Conservation (phyloP, 305 asterid genomes). For the Rubia peregrina region DNA sequence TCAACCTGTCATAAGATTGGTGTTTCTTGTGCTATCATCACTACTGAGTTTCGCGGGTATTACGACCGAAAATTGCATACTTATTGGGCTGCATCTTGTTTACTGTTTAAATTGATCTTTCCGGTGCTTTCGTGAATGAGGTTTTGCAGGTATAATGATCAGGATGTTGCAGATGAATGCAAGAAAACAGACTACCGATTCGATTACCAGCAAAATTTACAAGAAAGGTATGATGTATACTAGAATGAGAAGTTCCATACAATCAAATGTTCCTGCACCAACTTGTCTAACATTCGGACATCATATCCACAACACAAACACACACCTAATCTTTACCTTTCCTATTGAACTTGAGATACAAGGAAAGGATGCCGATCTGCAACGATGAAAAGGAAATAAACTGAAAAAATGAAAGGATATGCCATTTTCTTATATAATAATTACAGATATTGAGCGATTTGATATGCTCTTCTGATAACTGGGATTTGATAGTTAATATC, state of each 20-base stretch:
- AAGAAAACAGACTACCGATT: neutral
- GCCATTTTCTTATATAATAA: neutral
- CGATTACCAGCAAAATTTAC: neutral
- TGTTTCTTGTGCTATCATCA: neutral
- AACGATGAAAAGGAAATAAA: neutral
- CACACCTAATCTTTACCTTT: constrained; percentile 7
- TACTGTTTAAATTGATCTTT: neutral
- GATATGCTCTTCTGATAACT: neutral
- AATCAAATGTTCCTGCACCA: constrained; percentile 10
- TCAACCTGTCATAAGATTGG: neutral
- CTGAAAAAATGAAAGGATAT: neutral
- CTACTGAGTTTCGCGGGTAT: neutral
- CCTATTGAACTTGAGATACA: neutral
- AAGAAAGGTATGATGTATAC: neutral
- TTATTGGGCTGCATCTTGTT: neutral
- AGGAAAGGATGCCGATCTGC: neutral
- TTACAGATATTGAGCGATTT: neutral
- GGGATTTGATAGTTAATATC: neutral
- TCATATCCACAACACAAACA: neutral
- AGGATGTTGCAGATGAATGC: neutral
- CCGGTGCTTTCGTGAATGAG: neutral
- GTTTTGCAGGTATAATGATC: neutral
- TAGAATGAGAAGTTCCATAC: neutral
- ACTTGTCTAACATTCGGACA: neutral
- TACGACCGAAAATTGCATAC: neutral